These are phyloP conservation scores for Eragrostis tef DNA, from an alignment of 202 grass and related monocot genomes.

Conservation along the genomic window DNA sequence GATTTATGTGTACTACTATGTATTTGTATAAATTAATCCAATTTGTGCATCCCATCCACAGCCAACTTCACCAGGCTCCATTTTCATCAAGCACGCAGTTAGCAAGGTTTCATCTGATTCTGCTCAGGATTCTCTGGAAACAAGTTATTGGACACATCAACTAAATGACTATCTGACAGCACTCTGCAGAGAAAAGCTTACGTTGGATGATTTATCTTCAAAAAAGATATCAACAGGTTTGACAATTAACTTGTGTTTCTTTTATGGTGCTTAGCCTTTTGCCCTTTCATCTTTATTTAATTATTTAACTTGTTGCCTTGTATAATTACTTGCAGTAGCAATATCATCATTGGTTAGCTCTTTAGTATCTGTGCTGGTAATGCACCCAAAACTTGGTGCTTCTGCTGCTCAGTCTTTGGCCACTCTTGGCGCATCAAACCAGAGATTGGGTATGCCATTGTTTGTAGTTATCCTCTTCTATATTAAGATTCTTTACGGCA, in stretches of 20 bases:
- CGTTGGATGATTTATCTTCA: conserved; percentile 49
- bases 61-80: conserved; percentile 54
- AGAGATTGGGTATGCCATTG: conserved; percentile 73
- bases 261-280: conserved; percentile 33
- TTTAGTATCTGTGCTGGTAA: conserved; percentile 65
- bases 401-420: conserved; percentile 80
- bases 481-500: conserved; percentile 69
- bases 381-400: conserved; percentile 66
- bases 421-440: conserved; percentile 66
- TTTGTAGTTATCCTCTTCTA: conserved; percentile 76
- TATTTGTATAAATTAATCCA: conserved; percentile 30
- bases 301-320: conserved; percentile 23
- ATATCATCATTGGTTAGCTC: conserved; percentile 68
- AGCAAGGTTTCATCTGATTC: conserved; percentile 44
- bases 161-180: conserved; percentile 60
- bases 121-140: conserved; percentile 37
- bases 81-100: conserved; percentile 59
- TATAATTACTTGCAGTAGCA: conserved; percentile 61
- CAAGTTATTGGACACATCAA: conserved; percentile 65
- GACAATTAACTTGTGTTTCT: conserved; percentile 22
- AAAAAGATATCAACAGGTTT: conserved; percentile 67
- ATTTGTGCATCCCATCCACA: conserved; percentile 48
- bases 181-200: conserved; percentile 57
- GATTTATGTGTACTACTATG: conserved; percentile 33
- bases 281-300: conserved; percentile 10